Evolutionary conservation across 1,284 basidiomycete species (phyloP), one percentile per base, ranked within the genome.

Genomic region (Phlebopus sp.): DNA sequence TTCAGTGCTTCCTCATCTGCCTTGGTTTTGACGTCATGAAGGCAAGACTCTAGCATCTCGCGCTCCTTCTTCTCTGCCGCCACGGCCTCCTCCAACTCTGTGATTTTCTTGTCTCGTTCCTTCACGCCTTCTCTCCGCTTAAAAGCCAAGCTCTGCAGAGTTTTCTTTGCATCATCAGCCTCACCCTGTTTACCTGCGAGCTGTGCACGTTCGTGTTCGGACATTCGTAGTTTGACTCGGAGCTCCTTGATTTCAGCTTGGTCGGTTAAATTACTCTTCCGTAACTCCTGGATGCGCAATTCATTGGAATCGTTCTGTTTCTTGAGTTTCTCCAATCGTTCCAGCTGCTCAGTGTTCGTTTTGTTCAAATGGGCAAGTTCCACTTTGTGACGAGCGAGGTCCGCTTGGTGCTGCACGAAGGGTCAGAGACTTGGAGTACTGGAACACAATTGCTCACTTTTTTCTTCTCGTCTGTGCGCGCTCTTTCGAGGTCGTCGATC

Each of bases 381-480:
- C 17, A 70, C 64, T 53, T 78, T 84, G 44, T 81, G 69, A 17
- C 73, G 74, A 23, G 84, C 81, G n/a, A 78, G 54, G 55, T 86
- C 82, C 2, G 67, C 62, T 55, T 74, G 73, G 57, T 85, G 78
- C 86, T 88, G 51, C 17, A 40, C 49, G 25, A 46, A 42, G 36
- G 37, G 36, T n/a, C 6, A 41, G 27, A 42, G 32, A 19, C 38
- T 14, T 17, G 36, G 5, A 14, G 30, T 37, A 17, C 37, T 47
- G 17, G 45, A 48, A 36, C 17, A 42, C 44, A 19, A 44, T 14
- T 19, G 70, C 81, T 57, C 59, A 87, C 87, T 36, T 70, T 51
- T 69, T 75, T 81, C 75, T 86, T 89, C 51, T 75, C 78, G 9
- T 88, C 83, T 25, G 72, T 65, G 55, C 87, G 84, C 19, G 84